phyloP scores from a whole-genome alignment of 140 eudicot genomes.

The Flaveria floridana region DNA sequence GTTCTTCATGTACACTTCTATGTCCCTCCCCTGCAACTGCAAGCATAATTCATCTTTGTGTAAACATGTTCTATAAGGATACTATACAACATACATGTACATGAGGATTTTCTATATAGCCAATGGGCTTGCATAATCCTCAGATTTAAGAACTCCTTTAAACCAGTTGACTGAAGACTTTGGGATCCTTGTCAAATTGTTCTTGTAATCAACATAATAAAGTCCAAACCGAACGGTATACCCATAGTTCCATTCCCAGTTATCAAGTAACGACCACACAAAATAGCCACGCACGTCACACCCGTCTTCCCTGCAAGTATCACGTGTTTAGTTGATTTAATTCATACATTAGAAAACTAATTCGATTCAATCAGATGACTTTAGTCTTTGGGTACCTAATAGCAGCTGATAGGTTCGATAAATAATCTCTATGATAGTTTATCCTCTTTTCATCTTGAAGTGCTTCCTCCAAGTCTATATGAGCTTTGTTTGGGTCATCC shows the following conservation, averaged over 20 bases:
- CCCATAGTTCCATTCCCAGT: conserved; percentile 97
- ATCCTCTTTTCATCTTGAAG: conserved; percentile 80
- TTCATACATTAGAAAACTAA: not conserved
- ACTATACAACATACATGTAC: conserved; percentile 5
- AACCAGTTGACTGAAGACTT: conserved; percentile 90
- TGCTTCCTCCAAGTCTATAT: conserved; percentile 50
- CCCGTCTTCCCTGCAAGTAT: conserved; percentile 69
- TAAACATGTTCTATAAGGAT: not conserved
- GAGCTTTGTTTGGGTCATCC: conserved; percentile 71
- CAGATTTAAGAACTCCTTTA: conserved; percentile 42
- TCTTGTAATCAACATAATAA: conserved; percentile 86
- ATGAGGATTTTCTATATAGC: not conserved
- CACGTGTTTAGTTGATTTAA: not conserved
- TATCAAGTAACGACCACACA: conserved; percentile 91
- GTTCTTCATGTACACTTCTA: conserved; percentile 26
- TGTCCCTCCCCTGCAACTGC: not conserved
- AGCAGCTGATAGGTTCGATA: conserved; percentile 91
- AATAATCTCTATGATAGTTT: conserved; percentile 71
- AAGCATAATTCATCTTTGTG: not conserved
- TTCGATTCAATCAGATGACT: not conserved
- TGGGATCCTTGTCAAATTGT: conserved; percentile 85
- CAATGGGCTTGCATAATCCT: conserved; percentile 16
- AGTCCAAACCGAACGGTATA: conserved; percentile 79
- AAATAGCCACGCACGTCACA: conserved; percentile 87
- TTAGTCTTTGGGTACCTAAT: conserved; percentile 49